These are phyloP conservation scores for Pythium monospermum DNA, from an alignment of 352 stramenopile genomes.

Conservation along the genomic window DNA sequence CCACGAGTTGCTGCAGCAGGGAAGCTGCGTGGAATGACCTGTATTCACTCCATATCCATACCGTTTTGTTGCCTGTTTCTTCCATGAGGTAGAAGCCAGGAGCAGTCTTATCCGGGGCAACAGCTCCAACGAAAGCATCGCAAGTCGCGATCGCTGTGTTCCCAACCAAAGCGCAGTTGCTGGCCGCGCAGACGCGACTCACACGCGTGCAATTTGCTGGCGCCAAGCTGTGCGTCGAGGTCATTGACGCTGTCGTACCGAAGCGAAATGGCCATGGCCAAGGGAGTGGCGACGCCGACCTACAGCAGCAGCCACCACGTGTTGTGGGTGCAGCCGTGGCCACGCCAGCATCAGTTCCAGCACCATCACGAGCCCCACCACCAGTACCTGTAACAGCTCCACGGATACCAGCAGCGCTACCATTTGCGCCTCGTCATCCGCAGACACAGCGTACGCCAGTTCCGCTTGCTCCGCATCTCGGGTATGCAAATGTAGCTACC, in stretches of 20 bases:
- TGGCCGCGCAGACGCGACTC: conserved; percentile 39
- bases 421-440: too few species aligned
- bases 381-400: too few species aligned
- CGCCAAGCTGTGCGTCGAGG: conserved; percentile 25
- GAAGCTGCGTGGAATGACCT: background rate
- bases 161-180: conserved; percentile 18
- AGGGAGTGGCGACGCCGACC: too few species aligned
- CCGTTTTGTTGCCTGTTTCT: conserved; percentile 2
- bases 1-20: too few species aligned
- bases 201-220: conserved; percentile 49
- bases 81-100: conserved; percentile 32
- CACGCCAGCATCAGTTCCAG: too few species aligned
- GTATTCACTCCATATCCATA: background rate
- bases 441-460: conserved; percentile 19
- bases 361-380: background rate
- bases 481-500: conserved; percentile 26
- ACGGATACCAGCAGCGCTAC: conserved; percentile 29
- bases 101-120: background rate
- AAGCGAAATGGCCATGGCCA: too few species aligned
- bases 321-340: too few species aligned
- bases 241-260: too few species aligned
- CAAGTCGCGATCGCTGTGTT: conserved; percentile 57
- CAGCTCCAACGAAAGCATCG: conserved; percentile 9
- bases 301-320: too few species aligned
- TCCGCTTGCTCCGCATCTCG: conserved; percentile 67